Evolutionary conservation across 2,329 filamentous ascomycete genomes (phyloP), one percentile per base, ranked within the genome.

Genomic region (Cryphonectria nitschkei): DNA sequence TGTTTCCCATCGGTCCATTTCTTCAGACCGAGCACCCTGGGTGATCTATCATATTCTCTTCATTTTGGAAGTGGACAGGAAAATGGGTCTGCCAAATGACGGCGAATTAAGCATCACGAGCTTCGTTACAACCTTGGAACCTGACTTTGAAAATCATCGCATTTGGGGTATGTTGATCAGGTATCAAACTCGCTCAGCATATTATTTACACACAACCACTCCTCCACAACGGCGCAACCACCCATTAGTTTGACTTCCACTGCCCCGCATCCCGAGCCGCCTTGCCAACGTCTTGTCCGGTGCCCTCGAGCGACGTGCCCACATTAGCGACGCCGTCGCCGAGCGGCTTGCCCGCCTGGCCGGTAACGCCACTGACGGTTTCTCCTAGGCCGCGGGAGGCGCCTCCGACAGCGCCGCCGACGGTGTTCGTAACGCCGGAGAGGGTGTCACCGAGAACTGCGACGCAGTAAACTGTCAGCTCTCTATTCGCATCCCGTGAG

Each of bases 201-300:
- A n/a, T 22, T 60, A 60, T 60, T 16, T 60, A 34, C 6, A 32
- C n/a, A 58, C 9, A 58, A 7, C 16, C 9, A 62, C 32, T 39
- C 58, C 19, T 22, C 29, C 32, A 58, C 56, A 16, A 22, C n/a
- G 34, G 19, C 5, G n/a, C 9, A 11, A 62, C 5, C 34, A 34
- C 11, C n/a, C 13, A 16, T 66, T 69, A 73, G 63, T 69, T 71
- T 19, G 67, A 52, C 67, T 73, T 73, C 72, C 72, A 73, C 68
- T 69, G 63, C 14, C 72, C 72, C 11, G 72, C 72, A 34, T 73
- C 72, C 16, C 65, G 64, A 13, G 70, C 46, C 1, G 63, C 26
- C 43, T 72, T 68, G 32, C 52, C 72, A 3, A 73, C 65, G 39
- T 69, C 65, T n/a, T 70, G 60, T 7, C 70, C 70, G 1, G 72